A percentile compares a stretch with the other conserved stretches of the same genome.
Conservation (phyloP, 2,329 filamentous ascomycete species). For the Ascocoryne sarcoides region DNA sequence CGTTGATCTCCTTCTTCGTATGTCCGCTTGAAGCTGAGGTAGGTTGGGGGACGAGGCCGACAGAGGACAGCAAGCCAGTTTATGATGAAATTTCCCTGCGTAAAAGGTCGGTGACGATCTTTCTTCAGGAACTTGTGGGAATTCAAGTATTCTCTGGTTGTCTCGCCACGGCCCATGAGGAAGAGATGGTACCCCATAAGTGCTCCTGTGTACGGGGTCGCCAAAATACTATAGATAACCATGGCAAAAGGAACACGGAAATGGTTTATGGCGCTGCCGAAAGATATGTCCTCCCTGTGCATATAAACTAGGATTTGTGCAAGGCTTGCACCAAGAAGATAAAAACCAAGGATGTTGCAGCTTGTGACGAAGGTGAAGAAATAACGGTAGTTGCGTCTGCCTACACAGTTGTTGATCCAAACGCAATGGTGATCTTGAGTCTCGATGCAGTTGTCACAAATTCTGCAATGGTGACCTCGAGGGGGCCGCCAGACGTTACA, state of each 20-base stretch:
- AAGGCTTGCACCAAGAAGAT: constrained; percentile 69
- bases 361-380: constrained; percentile 88
- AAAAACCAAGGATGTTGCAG: constrained; percentile 66
- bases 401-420: constrained; percentile 98
- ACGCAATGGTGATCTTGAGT: constrained; percentile 98
- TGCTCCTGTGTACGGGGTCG: constrained; percentile 70
- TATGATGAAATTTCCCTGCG: constrained; percentile 61
- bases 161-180: constrained; percentile 83
- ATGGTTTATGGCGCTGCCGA: constrained; percentile 57
- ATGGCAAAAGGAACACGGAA: constrained; percentile 81
- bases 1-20: constrained; percentile 80
- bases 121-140: constrained; percentile 90
- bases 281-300: constrained; percentile 53
- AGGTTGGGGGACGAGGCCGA: constrained; percentile 77
- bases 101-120: constrained; percentile 86
- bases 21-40: constrained; percentile 73
- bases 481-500: constrained; percentile 97
- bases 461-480: constrained; percentile 88
- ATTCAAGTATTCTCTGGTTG: constrained; percentile 91
- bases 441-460: constrained; percentile 96
- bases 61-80: constrained; percentile 79
- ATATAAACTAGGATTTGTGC: constrained; percentile 71
- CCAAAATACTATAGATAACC: constrained; percentile 72
- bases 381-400: constrained; percentile 93
- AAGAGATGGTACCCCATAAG: constrained; percentile 86